These are phyloP conservation scores for Berberis vulgaris DNA, from an alignment of 164 flowering plant species.

Conservation along the genomic window DNA sequence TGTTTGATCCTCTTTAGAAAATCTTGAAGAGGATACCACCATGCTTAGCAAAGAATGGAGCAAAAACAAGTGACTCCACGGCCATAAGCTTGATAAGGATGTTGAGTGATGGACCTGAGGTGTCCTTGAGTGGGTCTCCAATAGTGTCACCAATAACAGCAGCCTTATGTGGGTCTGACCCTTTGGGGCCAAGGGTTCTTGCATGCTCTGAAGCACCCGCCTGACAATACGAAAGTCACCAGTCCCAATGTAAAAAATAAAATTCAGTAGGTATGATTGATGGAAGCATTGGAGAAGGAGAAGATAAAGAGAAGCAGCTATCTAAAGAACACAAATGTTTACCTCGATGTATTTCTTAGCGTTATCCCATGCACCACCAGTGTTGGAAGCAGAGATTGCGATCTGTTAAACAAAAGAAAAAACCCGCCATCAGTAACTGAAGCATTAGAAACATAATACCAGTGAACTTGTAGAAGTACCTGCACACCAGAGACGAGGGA, in stretches of 20 bases:
- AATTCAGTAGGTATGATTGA: background rate
- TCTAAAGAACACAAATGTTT: background rate
- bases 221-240: background rate
- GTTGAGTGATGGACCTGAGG: too few relatives aligned
- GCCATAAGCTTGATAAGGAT: background rate
- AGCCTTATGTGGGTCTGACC: background rate
- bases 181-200: slow-evolving; percentile 14
- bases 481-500: slow-evolving; percentile 20
- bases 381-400: slow-evolving; percentile 17
- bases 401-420: slow-evolving; percentile 12
- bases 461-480: too few relatives aligned
- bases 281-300: too few relatives aligned
- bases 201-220: slow-evolving; percentile 32
- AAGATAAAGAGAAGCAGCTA: too few relatives aligned
- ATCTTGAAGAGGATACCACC: slow-evolving; percentile 2
- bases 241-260: too few relatives aligned
- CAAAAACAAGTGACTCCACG: slow-evolving; percentile 3
- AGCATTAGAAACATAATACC: too few relatives aligned
- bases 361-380: too few relatives aligned
- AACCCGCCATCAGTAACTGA: background rate
- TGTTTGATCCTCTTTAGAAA: background rate
- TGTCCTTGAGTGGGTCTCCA: background rate
- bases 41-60: background rate
- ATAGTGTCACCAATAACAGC: slow-evolving; percentile 1
- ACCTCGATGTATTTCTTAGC: slow-evolving; percentile 27